Evolutionary conservation across 2,329 filamentous ascomycete species (phyloP), one percentile per base, ranked within the genome.

Genomic region (Cytospora chrysosperma): DNA sequence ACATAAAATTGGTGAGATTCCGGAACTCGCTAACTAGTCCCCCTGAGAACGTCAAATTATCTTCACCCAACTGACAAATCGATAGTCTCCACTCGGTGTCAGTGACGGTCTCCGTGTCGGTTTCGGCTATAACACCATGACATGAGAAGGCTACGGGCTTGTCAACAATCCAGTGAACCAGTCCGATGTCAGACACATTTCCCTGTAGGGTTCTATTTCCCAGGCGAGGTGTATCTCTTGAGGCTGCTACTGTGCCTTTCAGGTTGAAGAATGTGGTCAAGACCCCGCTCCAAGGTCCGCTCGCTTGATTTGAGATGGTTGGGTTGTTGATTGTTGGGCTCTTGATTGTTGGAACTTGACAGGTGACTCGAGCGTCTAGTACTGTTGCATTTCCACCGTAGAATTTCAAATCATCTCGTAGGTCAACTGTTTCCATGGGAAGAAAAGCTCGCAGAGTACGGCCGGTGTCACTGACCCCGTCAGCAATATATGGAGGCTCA

Each of bases 11-110:
- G 32, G 32, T 34, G 32, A 34, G n/a, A 5, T 49, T 15, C 9
- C n/a, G 12, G 55, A 58, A 58, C 8, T 58, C 56, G 24, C 40
- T 58, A 27, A 50, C 28, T 27, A 58, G 43, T n/a, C 40, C 40
- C 4, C 56, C 56, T 10, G 19, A 26, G 12, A 10, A 10, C 7
- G 30, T 12, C 0, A 2, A 3, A 2, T 4, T n/a, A 15, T 15
- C 12, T 4, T 34, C 1, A n/a, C 30, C 50, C 13, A 58, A 21
- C 56, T 58, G 56, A 19, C 40, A 58, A 3, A 58, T 4, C n/a
- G 40, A 13, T 26, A 58, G 10, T 0, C 3, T n/a, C 56, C 27
- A 58, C 26, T 47, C 24, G 1, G 4, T 28, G n/a, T n/a, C n/a
- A n/a, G n/a, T n/a, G 7, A 8, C 13, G 34, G 34, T 8, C 4